phyloP scores from a whole-genome alignment of 225 moss, liverwort and hornwort genomes.

The Climacium dendroides region DNA sequence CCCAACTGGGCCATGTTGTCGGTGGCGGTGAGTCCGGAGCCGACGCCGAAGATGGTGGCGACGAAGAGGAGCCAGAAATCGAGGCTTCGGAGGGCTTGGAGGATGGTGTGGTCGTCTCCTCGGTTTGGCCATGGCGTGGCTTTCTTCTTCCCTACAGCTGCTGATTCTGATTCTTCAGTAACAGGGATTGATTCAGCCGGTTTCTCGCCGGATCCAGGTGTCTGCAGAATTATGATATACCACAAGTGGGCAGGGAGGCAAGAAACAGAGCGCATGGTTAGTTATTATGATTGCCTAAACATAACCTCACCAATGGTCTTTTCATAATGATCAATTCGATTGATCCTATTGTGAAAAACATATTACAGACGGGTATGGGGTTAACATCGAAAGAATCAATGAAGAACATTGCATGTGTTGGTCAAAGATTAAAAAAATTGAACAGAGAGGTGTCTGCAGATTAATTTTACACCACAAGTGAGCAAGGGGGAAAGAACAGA shows the following conservation, averaged over 20 bases:
- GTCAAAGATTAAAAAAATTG: neutral
- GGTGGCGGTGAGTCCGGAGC: constrained; percentile 47
- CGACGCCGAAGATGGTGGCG: constrained; percentile 49
- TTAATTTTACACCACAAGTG: neutral
- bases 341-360: neutral
- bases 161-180: neutral
- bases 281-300: fast-evolving
- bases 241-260: neutral
- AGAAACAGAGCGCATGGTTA: neutral
- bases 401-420: neutral
- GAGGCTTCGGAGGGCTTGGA: constrained; percentile 16
- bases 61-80: constrained; percentile 69
- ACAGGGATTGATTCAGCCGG: neutral
- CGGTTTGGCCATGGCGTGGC: neutral
- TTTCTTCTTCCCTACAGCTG: neutral
- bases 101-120: constrained; percentile 48
- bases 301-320: neutral
- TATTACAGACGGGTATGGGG: neutral
- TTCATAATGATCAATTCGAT: neutral
- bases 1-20: constrained; percentile 72
- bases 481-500: neutral
- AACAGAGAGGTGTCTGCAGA: neutral
- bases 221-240: neutral
- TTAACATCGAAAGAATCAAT: neutral
- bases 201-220: neutral